These are phyloP conservation scores for Chrysosporium keratinophilum DNA, from an alignment of 2,329 filamentous ascomycete genomes.

Conservation along the genomic window DNA sequence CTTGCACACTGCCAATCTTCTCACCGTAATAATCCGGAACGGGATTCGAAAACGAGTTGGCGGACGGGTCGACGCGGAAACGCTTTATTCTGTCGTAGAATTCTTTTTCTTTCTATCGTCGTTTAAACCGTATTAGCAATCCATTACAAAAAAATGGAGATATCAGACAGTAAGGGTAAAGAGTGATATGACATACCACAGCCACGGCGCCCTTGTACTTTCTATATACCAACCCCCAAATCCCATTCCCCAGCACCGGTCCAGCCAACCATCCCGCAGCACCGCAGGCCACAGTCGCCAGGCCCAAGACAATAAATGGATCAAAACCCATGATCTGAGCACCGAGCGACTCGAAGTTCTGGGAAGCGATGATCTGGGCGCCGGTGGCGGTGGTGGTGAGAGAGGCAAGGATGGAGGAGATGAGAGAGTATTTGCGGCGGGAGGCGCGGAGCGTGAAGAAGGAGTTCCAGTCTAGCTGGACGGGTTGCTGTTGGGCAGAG, in stretches of 20 bases:
- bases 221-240: slow-evolving; percentile 68
- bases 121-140: background rate
- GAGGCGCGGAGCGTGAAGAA: slow-evolving; percentile 86
- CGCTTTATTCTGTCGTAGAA: slow-evolving; percentile 89
- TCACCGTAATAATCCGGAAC: slow-evolving; percentile 97
- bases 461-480: slow-evolving; percentile 68
- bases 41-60: slow-evolving; percentile 81
- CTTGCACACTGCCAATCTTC: slow-evolving; percentile 87
- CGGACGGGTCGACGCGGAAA: slow-evolving; percentile 80
- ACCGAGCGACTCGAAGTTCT: slow-evolving; percentile 55
- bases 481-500: background rate
- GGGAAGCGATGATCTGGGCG: slow-evolving; percentile 51
- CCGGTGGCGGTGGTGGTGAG: slow-evolving; percentile 48
- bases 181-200: slow-evolving; percentile 40
- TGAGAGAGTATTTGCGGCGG: slow-evolving; percentile 71
- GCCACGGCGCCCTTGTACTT: slow-evolving; percentile 62
- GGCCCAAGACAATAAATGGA: slow-evolving; percentile 71
- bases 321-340: slow-evolving; percentile 72
- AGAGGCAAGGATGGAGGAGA: slow-evolving; percentile 60
- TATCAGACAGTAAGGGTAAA: background rate
- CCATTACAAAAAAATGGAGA: background rate
- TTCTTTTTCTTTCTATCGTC: slow-evolving; percentile 69
- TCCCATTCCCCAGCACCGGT: slow-evolving; percentile 65
- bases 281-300: slow-evolving; percentile 65
- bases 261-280: slow-evolving; percentile 83